Conservation (phyloP, 352 stramenopile genomes). For the Globisporangium lucens region DNA sequence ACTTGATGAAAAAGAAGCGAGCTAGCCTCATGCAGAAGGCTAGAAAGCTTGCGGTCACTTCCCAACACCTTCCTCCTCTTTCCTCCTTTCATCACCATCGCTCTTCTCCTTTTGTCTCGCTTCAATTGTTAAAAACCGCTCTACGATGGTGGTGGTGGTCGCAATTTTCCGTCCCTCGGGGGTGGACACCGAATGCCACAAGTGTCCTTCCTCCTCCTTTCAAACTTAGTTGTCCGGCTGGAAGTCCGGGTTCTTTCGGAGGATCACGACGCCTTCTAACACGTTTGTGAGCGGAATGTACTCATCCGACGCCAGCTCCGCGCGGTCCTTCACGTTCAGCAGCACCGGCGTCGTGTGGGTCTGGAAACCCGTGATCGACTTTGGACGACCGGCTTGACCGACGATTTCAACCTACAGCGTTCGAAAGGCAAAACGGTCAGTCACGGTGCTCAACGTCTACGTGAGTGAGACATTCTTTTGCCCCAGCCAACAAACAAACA, state of each 20-base stretch:
- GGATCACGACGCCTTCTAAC: conserved; percentile 98
- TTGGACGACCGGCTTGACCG: conserved; percentile 97
- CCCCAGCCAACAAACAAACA: neutral
- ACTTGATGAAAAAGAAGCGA: neutral
- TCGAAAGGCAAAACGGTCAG: neutral
- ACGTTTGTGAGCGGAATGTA: conserved; percentile 95
- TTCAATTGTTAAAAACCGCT: neutral
- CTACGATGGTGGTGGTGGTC: neutral
- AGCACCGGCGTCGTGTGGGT: conserved; percentile 99
- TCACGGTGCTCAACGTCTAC: neutral
- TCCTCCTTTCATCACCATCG: neutral
- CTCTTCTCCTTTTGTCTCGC: neutral
- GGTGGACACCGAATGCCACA: neutral
- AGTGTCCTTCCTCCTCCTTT: neutral
- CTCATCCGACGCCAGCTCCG: conserved; percentile 97
- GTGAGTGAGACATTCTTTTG: neutral
- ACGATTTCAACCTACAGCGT: conserved; percentile 93
- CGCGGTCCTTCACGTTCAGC: conserved; percentile 96
- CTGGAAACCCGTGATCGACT: conserved; percentile 99
- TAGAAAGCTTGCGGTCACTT: neutral
- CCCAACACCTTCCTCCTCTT: neutral
- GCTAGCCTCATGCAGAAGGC: too few species aligned
- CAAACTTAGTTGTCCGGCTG: conserved; percentile 64
- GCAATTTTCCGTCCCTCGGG: neutral
- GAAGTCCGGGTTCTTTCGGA: conserved; percentile 97